Evolutionary conservation across 257 asterid genomes (phyloP), one percentile per base, ranked within the genome.

Genomic region (Salvia miltiorrhiza): DNA sequence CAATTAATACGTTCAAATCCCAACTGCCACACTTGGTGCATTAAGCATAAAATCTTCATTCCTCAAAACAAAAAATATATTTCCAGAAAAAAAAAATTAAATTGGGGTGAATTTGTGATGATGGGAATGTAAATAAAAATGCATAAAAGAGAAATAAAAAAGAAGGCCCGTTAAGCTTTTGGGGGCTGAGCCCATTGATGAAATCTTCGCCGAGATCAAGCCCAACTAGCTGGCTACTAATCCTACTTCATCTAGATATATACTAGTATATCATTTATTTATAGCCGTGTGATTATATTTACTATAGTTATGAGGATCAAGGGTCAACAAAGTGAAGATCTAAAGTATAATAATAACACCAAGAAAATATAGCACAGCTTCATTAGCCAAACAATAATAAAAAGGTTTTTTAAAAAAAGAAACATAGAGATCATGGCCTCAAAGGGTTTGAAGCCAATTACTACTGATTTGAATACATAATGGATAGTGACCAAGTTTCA

Each of bases 401-500:
- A 2, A 4, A 6, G 35, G 4, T 30, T 30, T 30, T 30, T 4
- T 6, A 4, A 2, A 30, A 30, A 6, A 4, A 1, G 30, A 52
- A 19, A 1, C 8, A 50, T 0, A 20, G 32, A 47, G 24, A 47
- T 50, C 32, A 19, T 48, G 44, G 49, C 26, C 50, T 68, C 28
- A 66, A 30, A 71, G 64, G 43, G 13, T 37, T 37, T 37, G 43
- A 37, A 37, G 43, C 43, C 43, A 37, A 37, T 9, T 62, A 69
- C 61, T 57, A 64, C 33, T 52, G 47, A 52, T 49, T 60, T 32
- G 40, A 68, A 72, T 26, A 70, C 56, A 70, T 13, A 64, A 30
- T 47, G 75, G 43, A 57, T 44, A 13, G 13, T 41, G 49, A 63
- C 20, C 11, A 24, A 24, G 61, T 50, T 67, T 32, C 48, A 35